These are phyloP conservation scores for Rhynchosporium secalis DNA, from an alignment of 2,329 filamentous ascomycete species.

Conservation along the genomic window DNA sequence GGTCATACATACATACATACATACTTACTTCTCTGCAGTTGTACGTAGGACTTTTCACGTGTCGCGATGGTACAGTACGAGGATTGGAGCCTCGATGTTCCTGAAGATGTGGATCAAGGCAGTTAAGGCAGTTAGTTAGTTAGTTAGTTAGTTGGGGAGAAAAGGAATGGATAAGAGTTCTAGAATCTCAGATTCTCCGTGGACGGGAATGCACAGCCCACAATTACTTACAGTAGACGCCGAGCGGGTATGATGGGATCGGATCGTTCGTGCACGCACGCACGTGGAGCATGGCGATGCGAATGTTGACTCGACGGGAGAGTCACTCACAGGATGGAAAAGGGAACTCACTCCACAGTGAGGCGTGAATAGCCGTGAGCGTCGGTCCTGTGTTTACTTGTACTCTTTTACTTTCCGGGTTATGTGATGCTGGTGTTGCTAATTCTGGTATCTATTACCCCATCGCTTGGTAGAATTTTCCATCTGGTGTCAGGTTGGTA, in stretches of 20 bases:
- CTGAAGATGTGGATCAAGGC: too few species aligned
- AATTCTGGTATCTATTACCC: slow-evolving; percentile 8
- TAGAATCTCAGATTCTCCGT: too few species aligned
- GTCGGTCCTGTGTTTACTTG: too few species aligned
- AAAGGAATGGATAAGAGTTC: too few species aligned
- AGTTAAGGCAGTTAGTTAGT: too few species aligned
- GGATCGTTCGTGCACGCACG: not conserved
- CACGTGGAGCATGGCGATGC: not conserved
- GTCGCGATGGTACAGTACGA: too few species aligned
- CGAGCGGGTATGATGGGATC: not conserved
- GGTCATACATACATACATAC: too few species aligned
- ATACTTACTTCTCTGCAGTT: too few species aligned
- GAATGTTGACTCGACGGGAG: not conserved
- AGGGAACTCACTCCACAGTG: not conserved
- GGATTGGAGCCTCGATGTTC: too few species aligned
- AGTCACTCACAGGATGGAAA: not conserved
- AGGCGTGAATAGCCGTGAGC: slow-evolving; percentile 8
- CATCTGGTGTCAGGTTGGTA: not conserved
- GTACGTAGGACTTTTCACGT: too few species aligned
- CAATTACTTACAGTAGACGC: not conserved
- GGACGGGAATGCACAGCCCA: too few species aligned
- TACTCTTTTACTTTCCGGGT: not conserved
- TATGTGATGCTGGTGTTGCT: not conserved
- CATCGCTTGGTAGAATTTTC: slow-evolving; percentile 4
- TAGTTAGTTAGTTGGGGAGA: too few species aligned